Conservation (phyloP, 108 stramenopile genomes). For the Conticribra guillardii region DNA sequence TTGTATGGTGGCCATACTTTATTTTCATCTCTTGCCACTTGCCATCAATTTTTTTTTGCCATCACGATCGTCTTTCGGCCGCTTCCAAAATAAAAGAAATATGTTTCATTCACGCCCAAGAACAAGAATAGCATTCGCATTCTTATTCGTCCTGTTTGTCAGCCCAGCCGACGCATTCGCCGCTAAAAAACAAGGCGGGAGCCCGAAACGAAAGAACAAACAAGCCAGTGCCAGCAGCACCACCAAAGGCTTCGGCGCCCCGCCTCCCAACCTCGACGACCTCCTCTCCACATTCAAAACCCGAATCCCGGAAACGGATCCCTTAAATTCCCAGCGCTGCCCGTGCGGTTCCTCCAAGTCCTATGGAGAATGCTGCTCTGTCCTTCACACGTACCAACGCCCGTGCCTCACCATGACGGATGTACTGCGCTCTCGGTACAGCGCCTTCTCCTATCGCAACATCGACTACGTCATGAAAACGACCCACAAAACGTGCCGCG, state of each 20-base stretch:
- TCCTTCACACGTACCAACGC: conserved; percentile 44
- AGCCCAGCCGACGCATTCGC: no score
- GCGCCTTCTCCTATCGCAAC: conserved; percentile 65
- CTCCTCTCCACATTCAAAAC: conserved; percentile 55
- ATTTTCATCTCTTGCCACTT: no score
- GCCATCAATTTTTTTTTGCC: no score
- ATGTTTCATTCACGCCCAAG: no score
- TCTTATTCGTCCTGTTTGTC: no score
- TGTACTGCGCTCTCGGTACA: conserved; percentile 70
- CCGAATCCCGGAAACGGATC: conserved; percentile 46
- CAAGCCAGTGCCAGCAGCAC: no score
- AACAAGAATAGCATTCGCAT: no score
- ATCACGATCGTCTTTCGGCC: no score
- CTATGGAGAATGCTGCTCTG: conserved; percentile 67
- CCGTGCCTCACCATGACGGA: conserved; percentile 35
- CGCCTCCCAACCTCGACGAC: conserved; percentile 57
- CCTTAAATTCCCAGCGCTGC: conserved; percentile 47
- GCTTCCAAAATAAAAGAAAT: no score
- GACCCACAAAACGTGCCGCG: conserved; percentile 68
- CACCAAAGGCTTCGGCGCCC: conserved; percentile 67
- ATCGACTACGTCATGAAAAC: conserved; percentile 70
- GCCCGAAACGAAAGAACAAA: no score
- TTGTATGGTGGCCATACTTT: no score
- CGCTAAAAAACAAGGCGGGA: no score
- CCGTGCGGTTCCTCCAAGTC: conserved; percentile 55